Evolutionary conservation across 2,329 filamentous ascomycete species (phyloP).

Genomic region (Myriosclerotinia scirpicola): DNA sequence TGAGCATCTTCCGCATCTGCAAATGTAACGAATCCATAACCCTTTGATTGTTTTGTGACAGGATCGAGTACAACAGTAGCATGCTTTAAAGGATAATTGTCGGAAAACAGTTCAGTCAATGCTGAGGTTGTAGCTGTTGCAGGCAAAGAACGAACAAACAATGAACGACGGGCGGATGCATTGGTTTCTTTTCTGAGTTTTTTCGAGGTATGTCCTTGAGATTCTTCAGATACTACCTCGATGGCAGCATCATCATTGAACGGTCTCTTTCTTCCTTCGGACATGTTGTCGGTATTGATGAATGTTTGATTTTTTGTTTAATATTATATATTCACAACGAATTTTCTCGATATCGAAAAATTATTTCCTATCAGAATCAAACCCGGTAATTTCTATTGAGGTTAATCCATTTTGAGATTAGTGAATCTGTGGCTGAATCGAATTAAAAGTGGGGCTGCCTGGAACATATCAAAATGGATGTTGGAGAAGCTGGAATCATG

Average conservation of each 20-base stretch:
- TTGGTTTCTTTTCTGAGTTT: slow-evolving; percentile 59
- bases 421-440: not conserved
- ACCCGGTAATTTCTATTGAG: not conserved
- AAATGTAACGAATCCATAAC: slow-evolving; percentile 96
- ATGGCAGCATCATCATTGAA: slow-evolving; percentile 29
- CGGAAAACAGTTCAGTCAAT: slow-evolving; percentile 86
- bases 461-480: too few relatives aligned
- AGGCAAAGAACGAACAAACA: slow-evolving; percentile 90
- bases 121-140: slow-evolving; percentile 74
- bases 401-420: slow-evolving; percentile 1
- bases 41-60: slow-evolving; percentile 81
- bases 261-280: slow-evolving; percentile 36
- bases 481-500: slow-evolving; percentile 1
- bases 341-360: slow-evolving; percentile 21
- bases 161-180: slow-evolving; percentile 55
- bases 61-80: slow-evolving; percentile 89
- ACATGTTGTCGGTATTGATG: slow-evolving; percentile 25
- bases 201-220: slow-evolving; percentile 47
- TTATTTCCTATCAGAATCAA: slow-evolving; percentile 19
- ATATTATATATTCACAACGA: not conserved
- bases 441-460: not conserved
- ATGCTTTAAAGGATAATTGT: slow-evolving; percentile 93
- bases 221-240: slow-evolving; percentile 26
- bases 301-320: slow-evolving; percentile 1
- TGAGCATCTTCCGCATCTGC: slow-evolving; percentile 89